Evolutionary conservation across 2,329 filamentous ascomycete species (phyloP).

Genomic region (Aspergillus transmontanensis): DNA sequence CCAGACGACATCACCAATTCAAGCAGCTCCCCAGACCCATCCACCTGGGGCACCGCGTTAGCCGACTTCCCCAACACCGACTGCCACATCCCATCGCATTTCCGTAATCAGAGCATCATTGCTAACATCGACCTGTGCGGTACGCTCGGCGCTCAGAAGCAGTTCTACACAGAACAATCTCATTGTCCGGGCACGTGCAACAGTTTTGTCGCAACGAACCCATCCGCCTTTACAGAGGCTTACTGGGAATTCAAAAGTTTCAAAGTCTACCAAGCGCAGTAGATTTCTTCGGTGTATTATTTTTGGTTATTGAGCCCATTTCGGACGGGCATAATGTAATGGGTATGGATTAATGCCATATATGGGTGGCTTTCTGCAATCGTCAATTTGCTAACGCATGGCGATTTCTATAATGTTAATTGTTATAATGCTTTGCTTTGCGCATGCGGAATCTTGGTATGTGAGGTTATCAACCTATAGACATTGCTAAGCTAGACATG

Average conservation of each 20-base stretch:
- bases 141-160: slow-evolving; percentile 47
- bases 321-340: not conserved
- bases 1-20: slow-evolving; percentile 56
- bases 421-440: not conserved
- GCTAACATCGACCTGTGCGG: slow-evolving; percentile 69
- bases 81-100: slow-evolving; percentile 62
- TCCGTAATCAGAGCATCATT: slow-evolving; percentile 67
- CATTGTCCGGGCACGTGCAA: slow-evolving; percentile 57
- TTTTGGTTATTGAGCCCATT: no score
- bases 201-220: slow-evolving; percentile 61
- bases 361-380: not conserved
- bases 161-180: slow-evolving; percentile 37
- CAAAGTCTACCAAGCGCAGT: slow-evolving; percentile 54
- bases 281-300: not conserved
- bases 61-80: slow-evolving; percentile 68
- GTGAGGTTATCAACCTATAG: not conserved
- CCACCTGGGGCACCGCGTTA: slow-evolving; percentile 62
- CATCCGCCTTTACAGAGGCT: slow-evolving; percentile 58
- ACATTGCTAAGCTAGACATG: not conserved
- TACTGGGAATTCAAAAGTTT: slow-evolving; percentile 69
- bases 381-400: not conserved
- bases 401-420: not conserved
- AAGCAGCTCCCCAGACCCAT: slow-evolving; percentile 58
- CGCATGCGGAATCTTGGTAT: not conserved
- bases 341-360: not conserved